Percentiles rank a stretch among this genome's conserved stretches.
phyloP scores from a whole-genome alignment of 257 asterid genomes.

The Eucommia ulmoides region DNA sequence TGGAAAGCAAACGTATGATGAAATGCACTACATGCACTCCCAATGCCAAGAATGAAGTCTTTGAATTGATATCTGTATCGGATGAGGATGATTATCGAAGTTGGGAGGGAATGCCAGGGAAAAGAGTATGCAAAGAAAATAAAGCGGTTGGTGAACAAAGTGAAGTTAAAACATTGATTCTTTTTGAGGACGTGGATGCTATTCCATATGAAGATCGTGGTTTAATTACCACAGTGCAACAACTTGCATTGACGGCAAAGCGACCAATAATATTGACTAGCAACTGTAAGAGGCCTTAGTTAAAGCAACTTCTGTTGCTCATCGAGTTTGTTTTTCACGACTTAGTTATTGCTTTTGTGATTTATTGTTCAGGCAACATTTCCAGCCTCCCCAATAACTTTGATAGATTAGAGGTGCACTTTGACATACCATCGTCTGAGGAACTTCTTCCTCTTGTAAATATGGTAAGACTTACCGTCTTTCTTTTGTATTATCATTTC shows the following conservation, averaged over 20 bases:
- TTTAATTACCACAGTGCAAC: conserved; percentile 68
- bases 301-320: conserved; percentile 7
- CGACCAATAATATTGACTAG: conserved; percentile 96
- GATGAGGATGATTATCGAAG: conserved; percentile 38
- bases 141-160: conserved; percentile 21
- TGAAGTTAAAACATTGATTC: conserved; percentile 57
- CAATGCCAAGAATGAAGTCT: conserved; percentile 33
- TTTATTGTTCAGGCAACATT: conserved; percentile 34
- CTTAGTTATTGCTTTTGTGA: conserved; percentile 14
- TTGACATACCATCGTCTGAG: conserved; percentile 41
- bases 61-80: conserved; percentile 28
- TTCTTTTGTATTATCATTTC: too few relatives aligned
- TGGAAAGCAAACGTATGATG: conserved; percentile 22
- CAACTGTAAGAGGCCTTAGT: conserved; percentile 54
- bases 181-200: conserved; percentile 95
- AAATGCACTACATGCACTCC: conserved; percentile 21
- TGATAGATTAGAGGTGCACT: conserved; percentile 58
- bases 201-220: conserved; percentile 76
- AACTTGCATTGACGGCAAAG: conserved; percentile 78
- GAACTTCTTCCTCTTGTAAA: conserved; percentile 53
- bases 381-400: conserved; percentile 77
- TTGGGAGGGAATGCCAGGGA: conserved; percentile 17
- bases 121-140: conserved; percentile 19
- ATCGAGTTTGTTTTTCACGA: conserved; percentile 3
- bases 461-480: conserved; percentile 44